phyloP scores from a whole-genome alignment of 176 grass and related monocot genomes.

The Phyllostachys edulis region DNA sequence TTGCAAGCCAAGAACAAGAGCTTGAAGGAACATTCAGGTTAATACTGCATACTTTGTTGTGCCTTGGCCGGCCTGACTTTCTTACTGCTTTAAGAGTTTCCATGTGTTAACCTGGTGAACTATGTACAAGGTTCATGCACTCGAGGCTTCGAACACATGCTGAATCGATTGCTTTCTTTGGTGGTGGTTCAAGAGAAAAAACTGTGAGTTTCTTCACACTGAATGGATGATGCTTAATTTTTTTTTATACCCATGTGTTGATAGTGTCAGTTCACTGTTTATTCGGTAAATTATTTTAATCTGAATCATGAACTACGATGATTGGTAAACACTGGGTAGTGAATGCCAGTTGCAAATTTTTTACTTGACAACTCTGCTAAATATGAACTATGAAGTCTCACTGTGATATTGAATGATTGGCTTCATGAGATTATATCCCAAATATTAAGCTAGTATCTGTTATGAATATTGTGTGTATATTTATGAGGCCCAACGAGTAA shows the following conservation, averaged over 20 bases:
- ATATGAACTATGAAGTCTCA: neutral
- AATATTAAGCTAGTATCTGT: neutral
- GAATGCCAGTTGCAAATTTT: neutral
- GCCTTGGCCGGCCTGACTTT: slow-evolving; percentile 1
- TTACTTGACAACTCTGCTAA: neutral
- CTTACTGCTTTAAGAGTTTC: slow-evolving; percentile 20
- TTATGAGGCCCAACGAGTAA: too few species aligned
- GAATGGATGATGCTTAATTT: slow-evolving; percentile 6
- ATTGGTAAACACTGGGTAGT: neutral
- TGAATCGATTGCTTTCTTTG: slow-evolving; percentile 99
- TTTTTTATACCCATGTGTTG: neutral
- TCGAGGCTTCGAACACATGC: slow-evolving; percentile 90
- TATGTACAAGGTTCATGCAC: slow-evolving; percentile 83
- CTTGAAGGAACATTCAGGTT: slow-evolving; percentile 98
- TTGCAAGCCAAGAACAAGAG: slow-evolving; percentile 91
- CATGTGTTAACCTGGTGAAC: slow-evolving; percentile 31
- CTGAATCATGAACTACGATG: neutral
- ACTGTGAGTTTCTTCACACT: slow-evolving; percentile 53
- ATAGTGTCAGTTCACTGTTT: neutral
- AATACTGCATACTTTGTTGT: slow-evolving; percentile 14
- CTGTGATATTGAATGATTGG: neutral
- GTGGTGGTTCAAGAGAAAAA: slow-evolving; percentile 95
- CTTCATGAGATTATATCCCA: neutral
- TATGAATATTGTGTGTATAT: too few species aligned
- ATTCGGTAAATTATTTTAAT: slow-evolving; percentile 14